Conservation (phyloP, 176 grass and related monocot species). For the Lolium rigidum region DNA sequence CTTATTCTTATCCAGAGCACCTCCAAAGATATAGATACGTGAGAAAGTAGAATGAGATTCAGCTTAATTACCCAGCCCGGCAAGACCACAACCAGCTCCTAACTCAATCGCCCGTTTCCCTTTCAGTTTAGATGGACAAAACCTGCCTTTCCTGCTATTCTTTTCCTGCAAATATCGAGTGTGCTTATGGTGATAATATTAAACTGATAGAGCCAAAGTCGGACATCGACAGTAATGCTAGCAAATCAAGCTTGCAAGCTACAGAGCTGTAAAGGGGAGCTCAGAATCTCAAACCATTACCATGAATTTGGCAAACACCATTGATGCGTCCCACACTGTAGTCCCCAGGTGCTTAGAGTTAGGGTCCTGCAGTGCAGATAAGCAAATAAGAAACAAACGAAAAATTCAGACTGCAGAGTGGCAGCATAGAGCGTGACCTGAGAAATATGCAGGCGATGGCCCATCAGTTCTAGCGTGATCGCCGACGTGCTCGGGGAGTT, state of each 20-base stretch:
- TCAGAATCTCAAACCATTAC: slow-evolving; percentile 41
- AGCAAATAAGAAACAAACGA: not conserved
- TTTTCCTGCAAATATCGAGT: slow-evolving; percentile 65
- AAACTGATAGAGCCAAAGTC: not conserved
- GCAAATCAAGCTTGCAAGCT: slow-evolving; percentile 8
- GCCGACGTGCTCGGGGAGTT: slow-evolving; percentile 88
- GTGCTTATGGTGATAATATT: not conserved
- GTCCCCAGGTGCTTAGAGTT: slow-evolving; percentile 94
- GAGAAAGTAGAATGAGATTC: not conserved
- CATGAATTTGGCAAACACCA: slow-evolving; percentile 96
- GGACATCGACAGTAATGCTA: not conserved
- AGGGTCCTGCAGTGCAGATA: slow-evolving; percentile 75
- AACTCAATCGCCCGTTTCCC: slow-evolving; percentile 87
- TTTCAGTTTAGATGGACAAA: slow-evolving; percentile 84
- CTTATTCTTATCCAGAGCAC: not conserved
- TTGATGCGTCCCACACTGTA: slow-evolving; percentile 96
- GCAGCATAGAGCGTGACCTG: slow-evolving; percentile 48
- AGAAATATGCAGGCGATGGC: slow-evolving; percentile 73
- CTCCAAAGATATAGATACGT: not conserved
- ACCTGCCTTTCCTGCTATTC: slow-evolving; percentile 91
- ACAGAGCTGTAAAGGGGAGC: not conserved
- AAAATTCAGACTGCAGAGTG: slow-evolving; percentile 11
- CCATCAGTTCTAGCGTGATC: slow-evolving; percentile 78
- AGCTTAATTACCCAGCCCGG: slow-evolving; percentile 83
- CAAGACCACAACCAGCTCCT: slow-evolving; percentile 93